Percentiles rank a stretch among this genome's conserved stretches.
These are phyloP conservation scores for Nemophila menziesii DNA, from an alignment of 257 asterid species.

Conservation along the genomic window DNA sequence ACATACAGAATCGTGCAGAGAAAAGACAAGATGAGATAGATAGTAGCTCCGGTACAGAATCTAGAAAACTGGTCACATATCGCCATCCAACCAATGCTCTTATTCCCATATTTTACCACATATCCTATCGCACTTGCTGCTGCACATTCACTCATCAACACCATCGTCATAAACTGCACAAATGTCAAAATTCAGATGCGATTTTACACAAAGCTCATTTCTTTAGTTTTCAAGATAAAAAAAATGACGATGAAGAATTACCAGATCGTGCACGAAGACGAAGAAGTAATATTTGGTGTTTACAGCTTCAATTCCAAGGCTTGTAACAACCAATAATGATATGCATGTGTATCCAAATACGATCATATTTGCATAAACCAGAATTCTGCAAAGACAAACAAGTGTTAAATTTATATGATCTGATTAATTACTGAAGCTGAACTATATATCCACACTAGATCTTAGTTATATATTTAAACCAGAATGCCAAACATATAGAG, in stretches of 20 bases:
- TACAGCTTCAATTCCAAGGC: constrained; percentile 19
- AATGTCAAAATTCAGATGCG: neutral
- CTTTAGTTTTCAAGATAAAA: too few species aligned
- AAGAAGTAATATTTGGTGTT: constrained; percentile 24
- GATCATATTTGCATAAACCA: constrained; percentile 39
- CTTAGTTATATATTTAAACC: neutral
- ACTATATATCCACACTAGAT: neutral
- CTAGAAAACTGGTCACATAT: constrained; percentile 36
- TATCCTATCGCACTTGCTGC: constrained; percentile 54
- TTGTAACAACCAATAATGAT: constrained; percentile 17
- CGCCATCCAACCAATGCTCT: constrained; percentile 46
- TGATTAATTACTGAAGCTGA: neutral
- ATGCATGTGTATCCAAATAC: constrained; percentile 30
- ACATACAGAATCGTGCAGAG: constrained; percentile 20
- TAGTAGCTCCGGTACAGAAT: constrained; percentile 32
- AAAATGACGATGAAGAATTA: constrained; percentile 8
- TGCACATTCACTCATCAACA: constrained; percentile 47
- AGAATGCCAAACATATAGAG: neutral
- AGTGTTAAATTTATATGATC: too few species aligned
- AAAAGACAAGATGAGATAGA: constrained; percentile 22
- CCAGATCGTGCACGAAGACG: constrained; percentile 66
- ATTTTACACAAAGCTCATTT: neutral
- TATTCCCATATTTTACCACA: constrained; percentile 51
- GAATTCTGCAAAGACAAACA: constrained; percentile 39
- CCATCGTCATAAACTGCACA: constrained; percentile 24